These are phyloP conservation scores for Starmerella sirachaensis DNA, from an alignment of 805 yeast genomes.

Conservation along the genomic window DNA sequence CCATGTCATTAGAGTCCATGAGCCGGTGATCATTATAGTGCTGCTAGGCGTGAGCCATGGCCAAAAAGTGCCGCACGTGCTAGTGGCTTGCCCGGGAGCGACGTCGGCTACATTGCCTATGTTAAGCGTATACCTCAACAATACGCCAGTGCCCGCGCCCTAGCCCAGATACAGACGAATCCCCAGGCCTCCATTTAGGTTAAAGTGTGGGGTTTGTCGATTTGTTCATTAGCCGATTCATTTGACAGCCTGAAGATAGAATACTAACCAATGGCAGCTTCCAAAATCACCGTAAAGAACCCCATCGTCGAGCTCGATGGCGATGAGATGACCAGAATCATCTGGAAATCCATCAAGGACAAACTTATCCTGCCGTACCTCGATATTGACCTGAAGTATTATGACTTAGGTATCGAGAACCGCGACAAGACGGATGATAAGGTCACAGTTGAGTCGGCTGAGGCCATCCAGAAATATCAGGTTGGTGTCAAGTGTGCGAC, in stretches of 20 bases:
- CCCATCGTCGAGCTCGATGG: conserved; percentile 98
- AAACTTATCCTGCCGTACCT: conserved; percentile 74
- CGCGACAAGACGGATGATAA: conserved; percentile 81
- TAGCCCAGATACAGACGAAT: neutral
- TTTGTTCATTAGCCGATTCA: neutral
- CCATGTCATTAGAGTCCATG: neutral
- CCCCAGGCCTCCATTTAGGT: neutral
- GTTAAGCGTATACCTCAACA: neutral
- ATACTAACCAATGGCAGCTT: conserved; percentile 21
- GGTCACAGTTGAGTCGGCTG: conserved; percentile 81
- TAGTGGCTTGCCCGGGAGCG: conserved; percentile 1
- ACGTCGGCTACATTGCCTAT: conserved; percentile 1
- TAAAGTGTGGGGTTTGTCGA: neutral
- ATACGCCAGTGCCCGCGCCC: neutral
- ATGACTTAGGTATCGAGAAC: conserved; percentile 75
- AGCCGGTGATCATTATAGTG: neutral
- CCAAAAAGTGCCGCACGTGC: too few species aligned
- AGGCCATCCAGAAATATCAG: conserved; percentile 75
- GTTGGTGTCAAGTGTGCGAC: conserved; percentile 98
- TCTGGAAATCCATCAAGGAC: conserved; percentile 84
- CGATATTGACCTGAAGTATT: conserved; percentile 80
- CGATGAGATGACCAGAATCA: conserved; percentile 93
- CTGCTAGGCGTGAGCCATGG: too few species aligned
- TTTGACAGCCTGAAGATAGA: neutral
- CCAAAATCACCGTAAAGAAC: conserved; percentile 54